Base-by-base conservation (phyloP, 345 rosid species). In the Heritiera littoralis region DNA sequence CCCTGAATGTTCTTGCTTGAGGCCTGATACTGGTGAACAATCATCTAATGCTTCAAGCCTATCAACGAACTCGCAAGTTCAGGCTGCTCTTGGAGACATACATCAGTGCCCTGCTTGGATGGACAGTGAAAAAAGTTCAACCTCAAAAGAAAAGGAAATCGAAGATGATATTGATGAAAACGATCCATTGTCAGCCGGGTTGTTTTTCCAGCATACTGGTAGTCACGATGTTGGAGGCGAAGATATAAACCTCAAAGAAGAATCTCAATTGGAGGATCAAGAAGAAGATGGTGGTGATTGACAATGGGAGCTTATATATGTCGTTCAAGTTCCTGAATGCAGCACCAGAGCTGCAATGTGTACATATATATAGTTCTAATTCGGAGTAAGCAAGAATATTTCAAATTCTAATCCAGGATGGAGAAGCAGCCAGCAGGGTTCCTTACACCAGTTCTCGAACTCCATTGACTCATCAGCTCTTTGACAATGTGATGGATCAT, bases 141-240 rank as follows among this genome's bases (percentile, higher is more conserved):
- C 85, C 76, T 76, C 84, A 18, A 92, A 84, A 78, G 95, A 90
- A 40, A 87, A 86, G 82, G 97, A 94, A 78, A 86, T 32, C 1
- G 99, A 96, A 56, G 97, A 94, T 80, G 97, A 90, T 82, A 86
- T 87, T 1, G 98, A 94, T 8, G 97, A 94, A 82, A 90, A 86
- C 32, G 94, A 89, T 83, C 83, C 90, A 30, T 87, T 87, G 0
- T 88, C 91, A 52, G 88, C 95, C 0, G 93, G 93, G 32, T 72
- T 91, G 79, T 96, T 96, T 78, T 92, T 94, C 35, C 82, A 88
- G 79, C 81, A 69, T 43, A 85, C 84, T 59, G 86, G 85, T 66
- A 89, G 80, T 79, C 86, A 85, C 11, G 96, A 92, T 81, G 86
- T 65, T 46, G 91, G 83, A 72, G 89, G 89, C 66, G 87, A 87